Evolutionary conservation across 345 rosid genomes (phyloP).

Genomic region (Carallia brachiata): DNA sequence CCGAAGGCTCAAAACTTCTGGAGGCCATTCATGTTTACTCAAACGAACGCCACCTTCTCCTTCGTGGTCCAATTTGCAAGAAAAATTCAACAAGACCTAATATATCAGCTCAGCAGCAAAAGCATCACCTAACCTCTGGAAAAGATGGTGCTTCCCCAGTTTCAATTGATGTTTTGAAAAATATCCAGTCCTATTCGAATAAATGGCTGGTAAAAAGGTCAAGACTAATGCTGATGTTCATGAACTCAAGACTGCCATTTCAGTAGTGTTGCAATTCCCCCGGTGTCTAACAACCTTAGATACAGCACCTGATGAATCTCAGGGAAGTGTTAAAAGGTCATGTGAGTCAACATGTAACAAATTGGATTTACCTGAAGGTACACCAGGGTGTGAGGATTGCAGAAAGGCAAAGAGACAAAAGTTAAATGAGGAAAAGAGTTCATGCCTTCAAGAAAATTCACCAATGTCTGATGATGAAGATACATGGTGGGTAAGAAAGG

Average conservation of each 20-base stretch:
- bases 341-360: conserved; percentile 29
- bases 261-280: conserved; percentile 70
- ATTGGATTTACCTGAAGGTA: conserved; percentile 41
- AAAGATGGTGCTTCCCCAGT: conserved; percentile 19
- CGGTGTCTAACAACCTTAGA: conserved; percentile 40
- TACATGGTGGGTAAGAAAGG: conserved; percentile 91
- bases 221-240: conserved; percentile 46
- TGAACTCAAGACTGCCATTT: conserved; percentile 62
- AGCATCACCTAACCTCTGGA: conserved; percentile 7
- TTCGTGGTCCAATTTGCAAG: conserved; percentile 45
- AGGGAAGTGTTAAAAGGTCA: conserved; percentile 63
- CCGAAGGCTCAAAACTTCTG: conserved; percentile 55
- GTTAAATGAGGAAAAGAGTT: conserved; percentile 62
- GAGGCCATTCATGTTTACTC: conserved; percentile 67
- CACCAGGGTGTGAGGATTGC: conserved; percentile 94
- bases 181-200: conserved; percentile 4
- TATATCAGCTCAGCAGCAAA: conserved; percentile 11
- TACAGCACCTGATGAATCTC: conserved; percentile 56
- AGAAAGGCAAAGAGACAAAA: conserved; percentile 47
- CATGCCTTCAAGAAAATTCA: conserved; percentile 56
- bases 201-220: conserved; percentile 38
- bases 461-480: conserved; percentile 85
- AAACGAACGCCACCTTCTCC: conserved; percentile 80
- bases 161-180: conserved; percentile 21
- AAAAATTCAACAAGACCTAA: conserved; percentile 14